Conservation (phyloP, 345 rosid species). For the Camelina sativa region DNA sequence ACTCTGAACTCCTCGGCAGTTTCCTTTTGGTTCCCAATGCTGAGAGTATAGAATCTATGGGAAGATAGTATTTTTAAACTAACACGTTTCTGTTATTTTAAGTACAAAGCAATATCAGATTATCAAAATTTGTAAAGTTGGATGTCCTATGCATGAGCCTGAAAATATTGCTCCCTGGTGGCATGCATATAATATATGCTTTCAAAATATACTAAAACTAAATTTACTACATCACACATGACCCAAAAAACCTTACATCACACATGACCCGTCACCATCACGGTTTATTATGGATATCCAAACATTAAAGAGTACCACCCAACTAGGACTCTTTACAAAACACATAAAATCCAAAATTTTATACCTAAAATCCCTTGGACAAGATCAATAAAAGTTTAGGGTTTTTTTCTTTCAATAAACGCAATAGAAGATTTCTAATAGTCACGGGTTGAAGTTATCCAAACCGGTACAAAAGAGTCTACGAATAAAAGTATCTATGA, state of each 20-base stretch:
- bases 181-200: conserved; percentile 20
- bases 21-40: conserved; percentile 33
- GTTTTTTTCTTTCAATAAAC: background rate
- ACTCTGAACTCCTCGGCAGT: conserved; percentile 31
- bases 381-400: background rate
- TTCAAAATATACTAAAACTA: conserved; percentile 4
- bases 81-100: background rate
- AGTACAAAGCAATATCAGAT: conserved; percentile 2
- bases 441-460: background rate
- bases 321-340: conserved; percentile 32
- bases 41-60: conserved; percentile 14
- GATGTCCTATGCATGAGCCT: conserved; percentile 19
- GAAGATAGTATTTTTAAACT: background rate
- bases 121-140: conserved; percentile 26
- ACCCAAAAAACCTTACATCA: conserved; percentile 22
- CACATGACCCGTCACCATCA: conserved; percentile 38
- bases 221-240: conserved; percentile 32
- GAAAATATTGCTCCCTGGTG: conserved; percentile 22
- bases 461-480: background rate
- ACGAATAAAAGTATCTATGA: background rate
- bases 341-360: background rate
- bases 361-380: background rate
- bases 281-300: conserved; percentile 20
- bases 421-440: background rate
- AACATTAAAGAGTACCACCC: conserved; percentile 30